Conservation (phyloP, 2,329 filamentous ascomycete genomes). For the Fusarium poae region DNA sequence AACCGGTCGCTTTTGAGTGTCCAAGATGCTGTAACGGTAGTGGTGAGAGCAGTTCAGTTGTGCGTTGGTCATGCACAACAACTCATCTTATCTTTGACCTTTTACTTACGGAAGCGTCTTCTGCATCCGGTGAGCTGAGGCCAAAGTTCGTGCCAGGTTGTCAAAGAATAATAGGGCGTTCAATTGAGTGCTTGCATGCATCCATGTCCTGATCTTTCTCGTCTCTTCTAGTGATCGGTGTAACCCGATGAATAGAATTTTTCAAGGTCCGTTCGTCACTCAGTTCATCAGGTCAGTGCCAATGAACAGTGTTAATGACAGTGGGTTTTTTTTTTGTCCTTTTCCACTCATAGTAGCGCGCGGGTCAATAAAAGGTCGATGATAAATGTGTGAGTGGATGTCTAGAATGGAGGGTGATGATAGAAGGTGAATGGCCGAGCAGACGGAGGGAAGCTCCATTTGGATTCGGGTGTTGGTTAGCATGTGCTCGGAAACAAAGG, state of each 20-base stretch:
- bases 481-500: conserved; percentile 36
- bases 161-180: conserved; percentile 33
- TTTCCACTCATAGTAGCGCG: conserved; percentile 37
- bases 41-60: conserved; percentile 3
- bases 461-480: conserved; percentile 6
- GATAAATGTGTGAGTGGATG: conserved; percentile 32
- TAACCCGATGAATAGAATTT: conserved; percentile 37
- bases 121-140: conserved; percentile 37
- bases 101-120: conserved; percentile 14
- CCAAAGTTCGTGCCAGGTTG: conserved; percentile 18
- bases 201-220: conserved; percentile 9
- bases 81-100: conserved; percentile 32
- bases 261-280: conserved; percentile 14
- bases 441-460: conserved; percentile 19
- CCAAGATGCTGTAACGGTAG: conserved; percentile 2
- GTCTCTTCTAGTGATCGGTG: conserved; percentile 30
- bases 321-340: neutral
- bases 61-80: conserved; percentile 41
- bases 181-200: conserved; percentile 44
- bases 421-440: conserved; percentile 31
- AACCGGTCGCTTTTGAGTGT: neutral
- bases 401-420: conserved; percentile 35
- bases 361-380: conserved; percentile 35
- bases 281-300: conserved; percentile 7
- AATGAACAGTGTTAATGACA: conserved; percentile 1